Percentiles rank a stretch among this genome's conserved stretches.
Evolutionary conservation across 2,329 filamentous ascomycete species (phyloP).

Genomic region (Diaporthe longicolla): DNA sequence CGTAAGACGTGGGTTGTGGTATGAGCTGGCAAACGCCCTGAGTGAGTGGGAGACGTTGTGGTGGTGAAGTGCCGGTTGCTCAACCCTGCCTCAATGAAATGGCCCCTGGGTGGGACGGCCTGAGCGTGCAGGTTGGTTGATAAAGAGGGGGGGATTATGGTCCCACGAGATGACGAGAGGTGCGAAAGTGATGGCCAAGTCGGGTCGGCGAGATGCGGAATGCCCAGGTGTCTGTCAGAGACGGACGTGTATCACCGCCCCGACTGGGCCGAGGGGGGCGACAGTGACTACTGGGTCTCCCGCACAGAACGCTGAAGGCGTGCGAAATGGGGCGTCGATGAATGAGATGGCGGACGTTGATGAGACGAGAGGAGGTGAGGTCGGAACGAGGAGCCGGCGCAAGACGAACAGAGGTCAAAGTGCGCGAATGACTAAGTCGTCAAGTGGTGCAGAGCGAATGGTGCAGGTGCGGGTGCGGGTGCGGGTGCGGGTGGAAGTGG

Average conservation of each 20-base stretch:
- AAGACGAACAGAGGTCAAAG: conserved; percentile 19
- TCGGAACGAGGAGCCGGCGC: conserved; percentile 18
- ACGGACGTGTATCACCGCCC: conserved; percentile 28
- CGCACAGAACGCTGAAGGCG: neutral
- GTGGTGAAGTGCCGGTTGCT: neutral
- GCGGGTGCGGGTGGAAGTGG: conserved; percentile 20
- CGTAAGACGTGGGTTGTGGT: conserved; percentile 21
- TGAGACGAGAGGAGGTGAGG: conserved; percentile 30
- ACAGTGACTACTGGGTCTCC: neutral
- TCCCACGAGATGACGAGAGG: conserved; percentile 8
- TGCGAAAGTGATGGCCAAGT: conserved; percentile 20
- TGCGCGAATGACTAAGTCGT: conserved; percentile 36
- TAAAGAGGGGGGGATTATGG: neutral
- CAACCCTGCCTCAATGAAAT: neutral
- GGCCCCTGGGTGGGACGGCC: conserved; percentile 8
- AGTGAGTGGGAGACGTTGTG: neutral
- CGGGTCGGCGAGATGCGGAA: conserved; percentile 10
- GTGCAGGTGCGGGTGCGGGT: neutral
- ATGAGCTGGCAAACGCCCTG: neutral
- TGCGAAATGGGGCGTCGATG: neutral
- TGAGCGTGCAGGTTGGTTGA: conserved; percentile 5
- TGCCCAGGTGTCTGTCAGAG: conserved; percentile 25
- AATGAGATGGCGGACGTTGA: conserved; percentile 26
- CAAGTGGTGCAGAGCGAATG: neutral
- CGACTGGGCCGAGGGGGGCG: conserved; percentile 22